A percentile compares a stretch with the other conserved stretches of the same genome.
Conservation (phyloP, 768 basidiomycete species). For the Pulveroboletus sp. region DNA sequence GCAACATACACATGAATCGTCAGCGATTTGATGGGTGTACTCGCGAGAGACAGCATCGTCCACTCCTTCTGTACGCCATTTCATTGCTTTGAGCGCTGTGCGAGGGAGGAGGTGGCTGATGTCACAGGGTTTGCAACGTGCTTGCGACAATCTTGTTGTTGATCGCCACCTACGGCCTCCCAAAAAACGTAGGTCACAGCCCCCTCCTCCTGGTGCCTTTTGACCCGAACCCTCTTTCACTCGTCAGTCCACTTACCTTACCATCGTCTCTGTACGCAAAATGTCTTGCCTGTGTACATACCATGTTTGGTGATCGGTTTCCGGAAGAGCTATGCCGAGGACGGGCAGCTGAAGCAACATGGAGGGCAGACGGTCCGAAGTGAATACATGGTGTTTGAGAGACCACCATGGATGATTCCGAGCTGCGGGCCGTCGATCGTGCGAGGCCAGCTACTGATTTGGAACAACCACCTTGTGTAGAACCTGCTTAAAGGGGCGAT, state of each 20-base stretch:
- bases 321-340: conserved; percentile 12
- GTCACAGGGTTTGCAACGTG: conserved; percentile 6
- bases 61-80: conserved; percentile 17
- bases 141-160: conserved; percentile 16
- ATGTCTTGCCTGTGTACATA: conserved; percentile 15
- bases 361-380: conserved; percentile 1
- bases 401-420: too few relatives aligned
- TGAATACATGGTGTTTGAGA: conserved; percentile 8
- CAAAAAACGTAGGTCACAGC: conserved; percentile 9
- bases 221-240: not conserved
- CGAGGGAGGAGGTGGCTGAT: too few relatives aligned
- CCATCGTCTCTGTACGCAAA: conserved; percentile 16
- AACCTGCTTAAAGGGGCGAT: too few relatives aligned
- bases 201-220: not conserved
- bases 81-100: not conserved
- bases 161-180: conserved; percentile 14
- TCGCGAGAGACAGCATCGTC: conserved; percentile 17
- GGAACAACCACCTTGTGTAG: too few relatives aligned
- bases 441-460: too few relatives aligned
- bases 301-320: conserved; percentile 22
- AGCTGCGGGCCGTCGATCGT: too few relatives aligned
- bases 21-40: conserved; percentile 13
- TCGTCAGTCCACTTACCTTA: conserved; percentile 3
- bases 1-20: conserved; percentile 8
- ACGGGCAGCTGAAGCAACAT: not conserved